Base-by-base conservation (phyloP, 1,139 yeast genomes). In the Nakaseomyces bracarensis region DNA sequence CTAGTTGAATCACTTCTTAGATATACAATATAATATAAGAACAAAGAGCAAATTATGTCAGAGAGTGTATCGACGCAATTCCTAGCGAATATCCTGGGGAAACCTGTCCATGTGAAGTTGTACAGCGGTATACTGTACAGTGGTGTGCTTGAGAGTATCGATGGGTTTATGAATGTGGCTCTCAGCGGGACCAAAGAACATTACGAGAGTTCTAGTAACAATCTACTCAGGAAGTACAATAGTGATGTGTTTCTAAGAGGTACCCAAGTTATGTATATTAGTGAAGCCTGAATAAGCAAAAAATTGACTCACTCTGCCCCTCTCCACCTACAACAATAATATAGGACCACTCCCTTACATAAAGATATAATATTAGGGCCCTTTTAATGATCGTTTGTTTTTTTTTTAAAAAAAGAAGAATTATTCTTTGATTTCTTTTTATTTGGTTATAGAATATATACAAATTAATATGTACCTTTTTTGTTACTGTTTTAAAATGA, bases 201-300 rank as follows among this genome's bases (percentile, higher is more conserved):
- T 42, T 61, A 57, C 42, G 65, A 61, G 40, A 54, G 48, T 28
- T 67, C 68, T 38, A 75, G 76, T 21, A 74, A 75, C 41, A 79
- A 79, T 13, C 67, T 68, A 41, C 68, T 72, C 40, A 77, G 78
- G 45, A 74, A 72, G 43, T 71, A 70, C 36, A 84, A 81, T 56
- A 89, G 86, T 30, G 97, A 91, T 63, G 93, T 89, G 15, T 93
- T 91, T 63, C 77, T 91, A 49, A 79, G 98, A 66, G 98, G 98
- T 33, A 85, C 91, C 61, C 85, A 86, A 64, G 95, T 95, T 71
- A 70, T 67, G 79, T 79, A 60, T 46, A 66, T 65, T 37, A 57
- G 64, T 43, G 64, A 60, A 40, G 50, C 50, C 25, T 56, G 48
- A 44, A 18, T n/a, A n/a, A n/a, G n/a, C n/a, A n/a, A n/a, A n/a